phyloP scores from a whole-genome alignment of 2,329 filamentous ascomycete genomes.

The Dactylellina sp. region DNA sequence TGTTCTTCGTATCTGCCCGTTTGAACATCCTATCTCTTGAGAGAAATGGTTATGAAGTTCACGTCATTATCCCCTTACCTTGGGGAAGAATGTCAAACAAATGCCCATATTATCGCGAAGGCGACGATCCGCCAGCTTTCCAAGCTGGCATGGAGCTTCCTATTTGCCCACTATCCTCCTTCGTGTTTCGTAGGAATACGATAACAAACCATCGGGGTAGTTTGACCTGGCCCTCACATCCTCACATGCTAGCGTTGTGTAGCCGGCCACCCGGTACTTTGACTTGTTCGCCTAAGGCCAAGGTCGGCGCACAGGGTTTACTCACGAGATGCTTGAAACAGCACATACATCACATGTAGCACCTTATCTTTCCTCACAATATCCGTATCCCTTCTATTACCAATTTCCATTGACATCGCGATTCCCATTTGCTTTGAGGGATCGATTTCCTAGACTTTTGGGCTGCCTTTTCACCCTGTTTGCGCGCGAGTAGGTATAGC shows the following conservation, averaged over 20 bases:
- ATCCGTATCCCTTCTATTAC: constrained; percentile 6
- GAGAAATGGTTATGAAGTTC: constrained; percentile 20
- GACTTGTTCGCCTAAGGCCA: constrained; percentile 40
- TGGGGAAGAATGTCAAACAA: constrained; percentile 40
- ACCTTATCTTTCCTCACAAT: constrained; percentile 35
- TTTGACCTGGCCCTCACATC: background rate
- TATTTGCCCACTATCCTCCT: constrained; percentile 35
- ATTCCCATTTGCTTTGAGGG: constrained; percentile 23
- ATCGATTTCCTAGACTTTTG: constrained; percentile 22
- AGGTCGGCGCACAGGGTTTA: constrained; percentile 47
- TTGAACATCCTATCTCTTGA: constrained; percentile 11
- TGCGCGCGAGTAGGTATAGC: constrained; percentile 48
- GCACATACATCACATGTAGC: constrained; percentile 54
- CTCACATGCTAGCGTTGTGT: constrained; percentile 43
- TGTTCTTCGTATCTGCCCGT: constrained; percentile 53
- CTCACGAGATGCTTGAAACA: constrained; percentile 57
- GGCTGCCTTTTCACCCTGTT: constrained; percentile 10
- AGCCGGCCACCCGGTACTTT: constrained; percentile 24
- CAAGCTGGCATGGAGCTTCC: constrained; percentile 30
- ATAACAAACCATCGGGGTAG: constrained; percentile 12
- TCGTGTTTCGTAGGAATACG: constrained; percentile 34
- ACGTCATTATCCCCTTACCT: constrained; percentile 17
- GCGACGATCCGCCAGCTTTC: constrained; percentile 18
- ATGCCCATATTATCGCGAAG: constrained; percentile 19
- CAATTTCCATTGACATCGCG: constrained; percentile 22